phyloP scores from a whole-genome alignment of 163 green algal species.

The Volvox carteri region DNA sequence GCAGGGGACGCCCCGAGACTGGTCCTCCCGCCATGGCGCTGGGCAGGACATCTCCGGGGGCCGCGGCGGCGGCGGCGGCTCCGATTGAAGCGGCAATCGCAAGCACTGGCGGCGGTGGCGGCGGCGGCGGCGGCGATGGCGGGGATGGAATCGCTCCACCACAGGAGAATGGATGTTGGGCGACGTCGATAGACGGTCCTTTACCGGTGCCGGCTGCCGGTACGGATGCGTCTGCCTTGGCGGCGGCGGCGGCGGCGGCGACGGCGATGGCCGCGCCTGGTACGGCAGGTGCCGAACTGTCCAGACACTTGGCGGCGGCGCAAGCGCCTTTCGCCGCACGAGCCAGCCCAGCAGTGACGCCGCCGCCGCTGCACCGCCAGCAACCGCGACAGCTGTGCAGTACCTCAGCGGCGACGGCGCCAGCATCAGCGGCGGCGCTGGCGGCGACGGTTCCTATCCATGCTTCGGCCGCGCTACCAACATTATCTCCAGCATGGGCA shows the following conservation, averaged over 20 bases:
- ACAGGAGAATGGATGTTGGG: neutral
- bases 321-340: neutral
- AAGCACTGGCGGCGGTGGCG: neutral
- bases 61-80: neutral
- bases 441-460: neutral
- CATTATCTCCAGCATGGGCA: neutral
- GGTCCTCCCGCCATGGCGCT: no score
- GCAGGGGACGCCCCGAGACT: no score
- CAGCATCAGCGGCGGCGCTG: neutral
- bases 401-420: neutral
- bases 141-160: neutral
- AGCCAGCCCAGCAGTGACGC: neutral
- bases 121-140: neutral
- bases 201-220: neutral
- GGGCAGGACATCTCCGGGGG: no score
- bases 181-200: no score
- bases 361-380: neutral
- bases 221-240: neutral
- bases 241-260: neutral
- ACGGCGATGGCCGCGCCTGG: no score
- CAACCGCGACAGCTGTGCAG: neutral
- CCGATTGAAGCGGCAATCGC: neutral
- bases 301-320: neutral
- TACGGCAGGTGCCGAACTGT: neutral
- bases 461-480: neutral